Percentiles rank a stretch among this genome's conserved stretches.
Evolutionary conservation across 139 green algal genomes (phyloP).

Genomic region (Marvania coccoides): DNA sequence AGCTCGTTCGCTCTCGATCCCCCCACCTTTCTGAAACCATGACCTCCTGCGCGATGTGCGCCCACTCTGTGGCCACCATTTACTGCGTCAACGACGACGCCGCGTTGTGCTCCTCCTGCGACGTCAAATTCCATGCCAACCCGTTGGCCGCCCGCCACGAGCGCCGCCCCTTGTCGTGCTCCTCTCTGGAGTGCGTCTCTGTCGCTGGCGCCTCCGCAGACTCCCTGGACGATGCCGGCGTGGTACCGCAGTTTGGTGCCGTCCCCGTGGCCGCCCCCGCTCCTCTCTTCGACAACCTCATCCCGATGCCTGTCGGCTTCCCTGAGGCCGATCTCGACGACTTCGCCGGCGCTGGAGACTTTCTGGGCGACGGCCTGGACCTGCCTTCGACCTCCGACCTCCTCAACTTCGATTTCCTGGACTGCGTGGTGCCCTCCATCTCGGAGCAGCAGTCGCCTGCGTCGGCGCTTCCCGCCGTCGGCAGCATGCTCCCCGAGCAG

Average conservation of each 20-base stretch:
- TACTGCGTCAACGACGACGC: slow-evolving; percentile 35
- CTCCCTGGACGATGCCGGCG: slow-evolving; percentile 5
- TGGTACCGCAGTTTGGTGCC: slow-evolving; percentile 7
- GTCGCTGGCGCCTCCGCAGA: not conserved
- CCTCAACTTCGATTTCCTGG: slow-evolving; percentile 3
- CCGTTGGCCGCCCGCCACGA: slow-evolving; percentile 23
- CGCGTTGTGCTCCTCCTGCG: slow-evolving; percentile 18
- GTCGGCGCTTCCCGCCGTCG: not conserved
- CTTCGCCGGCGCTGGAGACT: not conserved
- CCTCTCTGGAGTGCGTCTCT: not conserved
- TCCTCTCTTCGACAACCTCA: not conserved
- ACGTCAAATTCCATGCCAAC: slow-evolving; percentile 18
- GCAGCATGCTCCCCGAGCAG: not conserved
- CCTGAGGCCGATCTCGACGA: not conserved
- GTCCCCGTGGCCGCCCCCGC: not conserved
- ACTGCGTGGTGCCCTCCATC: slow-evolving; percentile 22
- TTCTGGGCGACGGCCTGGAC: not conserved
- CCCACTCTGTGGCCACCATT: not conserved
- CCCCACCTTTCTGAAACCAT: not conserved
- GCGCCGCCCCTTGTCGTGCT: slow-evolving; percentile 5
- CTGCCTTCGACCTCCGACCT: not conserved
- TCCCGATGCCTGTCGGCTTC: not conserved
- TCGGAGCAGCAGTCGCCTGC: not conserved
- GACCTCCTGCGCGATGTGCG: slow-evolving; percentile 13
- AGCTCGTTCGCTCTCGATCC: too few relatives aligned